Evolutionary conservation across 2,329 filamentous ascomycete genomes (phyloP).

Genomic region (Paraphaeosphaeria minitans): DNA sequence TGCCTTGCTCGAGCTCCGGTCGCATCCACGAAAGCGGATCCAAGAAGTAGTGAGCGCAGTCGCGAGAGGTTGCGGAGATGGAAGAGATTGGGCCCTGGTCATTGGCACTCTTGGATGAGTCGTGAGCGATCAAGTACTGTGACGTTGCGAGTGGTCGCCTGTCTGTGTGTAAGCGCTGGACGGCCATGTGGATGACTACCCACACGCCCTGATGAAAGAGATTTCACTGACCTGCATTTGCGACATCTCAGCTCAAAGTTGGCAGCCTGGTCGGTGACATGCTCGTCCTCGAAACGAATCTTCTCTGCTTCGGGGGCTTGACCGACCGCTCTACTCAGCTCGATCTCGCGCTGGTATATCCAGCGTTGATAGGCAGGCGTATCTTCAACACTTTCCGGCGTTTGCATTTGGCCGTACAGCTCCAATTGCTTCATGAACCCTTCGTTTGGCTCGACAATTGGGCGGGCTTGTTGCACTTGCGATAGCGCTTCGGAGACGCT

Average conservation of each 20-base stretch:
- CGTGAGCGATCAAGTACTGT: conserved; percentile 71
- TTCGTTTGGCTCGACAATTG: conserved; percentile 84
- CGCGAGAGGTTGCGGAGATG: conserved; percentile 25
- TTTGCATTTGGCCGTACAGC: conserved; percentile 87
- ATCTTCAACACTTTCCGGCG: conserved; percentile 69
- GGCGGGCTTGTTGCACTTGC: conserved; percentile 71
- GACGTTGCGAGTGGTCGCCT: conserved; percentile 67
- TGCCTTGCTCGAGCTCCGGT: conserved; percentile 77
- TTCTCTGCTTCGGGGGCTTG: conserved; percentile 76
- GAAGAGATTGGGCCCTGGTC: conserved; percentile 19
- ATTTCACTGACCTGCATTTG: conserved; percentile 74
- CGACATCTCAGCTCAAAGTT: conserved; percentile 77
- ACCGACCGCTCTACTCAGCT: conserved; percentile 71
- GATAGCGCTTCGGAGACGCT: conserved; percentile 68
- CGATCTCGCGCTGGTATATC: conserved; percentile 69
- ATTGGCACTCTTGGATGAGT: conserved; percentile 36
- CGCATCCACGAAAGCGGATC: conserved; percentile 97
- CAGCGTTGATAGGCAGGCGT: conserved; percentile 82
- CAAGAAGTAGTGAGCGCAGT: conserved; percentile 86
- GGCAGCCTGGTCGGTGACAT: conserved; percentile 49
- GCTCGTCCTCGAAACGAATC: conserved; percentile 81
- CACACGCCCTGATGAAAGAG: conserved; percentile 12
- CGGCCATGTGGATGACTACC: conserved; percentile 15
- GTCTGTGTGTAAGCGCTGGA: conserved; percentile 33
- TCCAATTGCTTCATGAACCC: conserved; percentile 90